These are phyloP conservation scores for Cystobasidium pallidum DNA, from an alignment of 1,284 basidiomycete species.

Conservation along the genomic window DNA sequence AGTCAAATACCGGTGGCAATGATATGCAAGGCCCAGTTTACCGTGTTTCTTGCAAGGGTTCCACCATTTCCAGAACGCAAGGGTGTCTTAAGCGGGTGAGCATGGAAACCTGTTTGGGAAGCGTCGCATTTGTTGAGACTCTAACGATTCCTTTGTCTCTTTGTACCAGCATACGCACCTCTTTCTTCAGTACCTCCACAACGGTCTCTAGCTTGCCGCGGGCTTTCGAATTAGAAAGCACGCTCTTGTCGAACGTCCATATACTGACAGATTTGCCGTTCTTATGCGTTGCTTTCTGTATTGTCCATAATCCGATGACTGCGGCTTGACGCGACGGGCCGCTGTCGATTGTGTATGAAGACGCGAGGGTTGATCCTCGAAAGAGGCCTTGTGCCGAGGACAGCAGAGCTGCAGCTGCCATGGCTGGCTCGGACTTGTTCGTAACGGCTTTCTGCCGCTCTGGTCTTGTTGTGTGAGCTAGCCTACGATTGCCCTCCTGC, in stretches of 20 bases:
- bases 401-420: slow-evolving; percentile 74
- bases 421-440: slow-evolving; percentile 60
- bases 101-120: slow-evolving; percentile 70
- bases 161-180: slow-evolving; percentile 63
- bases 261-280: slow-evolving; percentile 84
- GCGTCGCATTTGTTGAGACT: slow-evolving; percentile 1
- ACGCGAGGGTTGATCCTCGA: slow-evolving; percentile 78
- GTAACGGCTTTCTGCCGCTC: neutral
- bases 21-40: slow-evolving; percentile 31
- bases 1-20: neutral
- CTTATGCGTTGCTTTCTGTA: slow-evolving; percentile 81
- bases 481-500: neutral
- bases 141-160: slow-evolving; percentile 21
- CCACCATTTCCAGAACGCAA: slow-evolving; percentile 95
- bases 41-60: slow-evolving; percentile 93
- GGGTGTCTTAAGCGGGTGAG: slow-evolving; percentile 87
- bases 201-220: slow-evolving; percentile 66
- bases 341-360: slow-evolving; percentile 65
- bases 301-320: slow-evolving; percentile 84
- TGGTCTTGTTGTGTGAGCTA: neutral
- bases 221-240: slow-evolving; percentile 62
- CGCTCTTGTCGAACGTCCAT: slow-evolving; percentile 83
- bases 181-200: slow-evolving; percentile 80
- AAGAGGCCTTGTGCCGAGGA: slow-evolving; percentile 67
- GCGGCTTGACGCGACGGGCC: slow-evolving; percentile 49